phyloP scores from a whole-genome alignment of 768 basidiomycete species.

The Boletus eberwhitei region DNA sequence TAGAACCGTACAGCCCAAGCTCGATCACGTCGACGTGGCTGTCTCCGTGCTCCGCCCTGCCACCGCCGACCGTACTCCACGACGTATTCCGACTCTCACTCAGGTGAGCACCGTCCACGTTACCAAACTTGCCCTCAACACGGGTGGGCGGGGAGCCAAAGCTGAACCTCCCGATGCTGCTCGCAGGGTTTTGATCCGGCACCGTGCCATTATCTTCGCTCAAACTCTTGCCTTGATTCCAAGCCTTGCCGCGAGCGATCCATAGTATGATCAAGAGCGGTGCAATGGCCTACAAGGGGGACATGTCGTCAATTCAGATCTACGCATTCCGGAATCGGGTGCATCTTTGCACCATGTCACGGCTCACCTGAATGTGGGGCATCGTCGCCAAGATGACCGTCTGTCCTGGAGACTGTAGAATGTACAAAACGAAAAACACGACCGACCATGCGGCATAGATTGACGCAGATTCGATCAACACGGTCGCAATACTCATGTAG shows the following conservation, averaged over 20 bases:
- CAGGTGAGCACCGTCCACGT: neutral
- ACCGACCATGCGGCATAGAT: slow-evolving; percentile 26
- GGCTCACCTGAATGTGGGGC: slow-evolving; percentile 22
- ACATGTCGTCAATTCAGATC: neutral
- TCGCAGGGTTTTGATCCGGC: neutral
- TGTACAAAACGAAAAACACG: slow-evolving; percentile 18
- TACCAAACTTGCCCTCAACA: neutral
- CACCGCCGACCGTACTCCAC: slow-evolving; percentile 8
- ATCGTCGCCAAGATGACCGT: slow-evolving; percentile 22
- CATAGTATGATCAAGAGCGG: slow-evolving; percentile 27
- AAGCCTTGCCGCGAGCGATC: slow-evolving; percentile 20
- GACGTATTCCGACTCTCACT: slow-evolving; percentile 3
- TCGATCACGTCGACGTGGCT: slow-evolving; percentile 3
- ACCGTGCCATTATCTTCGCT: neutral
- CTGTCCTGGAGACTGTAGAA: slow-evolving; percentile 15
- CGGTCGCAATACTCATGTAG: slow-evolving; percentile 20
- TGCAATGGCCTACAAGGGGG: slow-evolving; percentile 17
- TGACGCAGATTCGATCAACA: slow-evolving; percentile 25
- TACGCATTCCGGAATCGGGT: neutral
- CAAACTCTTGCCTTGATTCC: slow-evolving; percentile 1
- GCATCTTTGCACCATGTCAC: neutral
- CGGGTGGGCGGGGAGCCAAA: slow-evolving; percentile 9
- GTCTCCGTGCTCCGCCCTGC: neutral
- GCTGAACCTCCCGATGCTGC: neutral
- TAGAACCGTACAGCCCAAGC: slow-evolving; percentile 7